Conservation (phyloP, 768 basidiomycete species). For the Pluteus cervinus region DNA sequence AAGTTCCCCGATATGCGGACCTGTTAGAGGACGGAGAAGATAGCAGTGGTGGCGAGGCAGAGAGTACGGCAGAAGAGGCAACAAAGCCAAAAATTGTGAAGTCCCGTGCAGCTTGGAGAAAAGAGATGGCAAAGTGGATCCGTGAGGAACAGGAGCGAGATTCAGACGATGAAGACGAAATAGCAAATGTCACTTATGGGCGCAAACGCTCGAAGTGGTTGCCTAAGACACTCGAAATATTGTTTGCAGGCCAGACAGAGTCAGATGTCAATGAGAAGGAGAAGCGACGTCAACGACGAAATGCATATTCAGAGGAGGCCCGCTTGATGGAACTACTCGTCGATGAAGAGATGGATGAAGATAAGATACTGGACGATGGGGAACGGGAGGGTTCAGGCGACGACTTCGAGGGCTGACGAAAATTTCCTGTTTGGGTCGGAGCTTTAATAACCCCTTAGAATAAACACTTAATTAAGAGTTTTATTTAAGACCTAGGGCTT, state of each 20-base stretch:
- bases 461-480: conserved; percentile 12
- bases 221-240: conserved; percentile 9
- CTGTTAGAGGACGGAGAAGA: too few species aligned
- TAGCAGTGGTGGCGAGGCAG: too few species aligned
- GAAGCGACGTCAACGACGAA: neutral
- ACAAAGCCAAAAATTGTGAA: too few species aligned
- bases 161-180: conserved; percentile 6
- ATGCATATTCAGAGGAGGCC: conserved; percentile 13
- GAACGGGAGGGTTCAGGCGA: conserved; percentile 14
- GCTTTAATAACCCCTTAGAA: conserved; percentile 12
- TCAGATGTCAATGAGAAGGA: conserved; percentile 8
- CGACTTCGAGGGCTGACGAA: conserved; percentile 11
- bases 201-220: conserved; percentile 11
- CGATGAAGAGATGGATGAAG: conserved; percentile 13
- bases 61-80: too few species aligned
- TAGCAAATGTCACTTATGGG: conserved; percentile 5
- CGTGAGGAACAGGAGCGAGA: conserved; percentile 5
- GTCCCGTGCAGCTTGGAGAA: conserved; percentile 13
- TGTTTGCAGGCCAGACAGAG: conserved; percentile 14
- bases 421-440: neutral
- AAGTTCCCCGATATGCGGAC: conserved; percentile 16
- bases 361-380: conserved; percentile 14
- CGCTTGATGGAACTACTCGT: conserved; percentile 15
- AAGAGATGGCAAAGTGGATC: conserved; percentile 16
- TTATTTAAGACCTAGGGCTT: conserved; percentile 10